A percentile compares a stretch with the other conserved stretches of the same genome.
These are phyloP conservation scores for Salix caprea DNA, from an alignment of 345 rosid genomes.

Conservation along the genomic window DNA sequence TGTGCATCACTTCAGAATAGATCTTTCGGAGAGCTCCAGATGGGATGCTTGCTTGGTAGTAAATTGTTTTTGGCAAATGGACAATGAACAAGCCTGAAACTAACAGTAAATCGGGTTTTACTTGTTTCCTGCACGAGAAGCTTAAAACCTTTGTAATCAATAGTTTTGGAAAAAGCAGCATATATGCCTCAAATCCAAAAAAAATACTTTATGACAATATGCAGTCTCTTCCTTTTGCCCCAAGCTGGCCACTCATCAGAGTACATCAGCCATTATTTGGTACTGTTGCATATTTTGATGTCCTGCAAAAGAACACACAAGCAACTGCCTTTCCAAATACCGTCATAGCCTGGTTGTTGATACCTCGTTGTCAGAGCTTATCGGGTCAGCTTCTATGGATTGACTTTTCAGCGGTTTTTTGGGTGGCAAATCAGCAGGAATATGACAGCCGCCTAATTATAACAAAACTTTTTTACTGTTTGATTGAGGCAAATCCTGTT, in stretches of 20 bases:
- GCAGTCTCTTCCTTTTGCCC: constrained; percentile 98
- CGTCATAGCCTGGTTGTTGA: too few relatives aligned
- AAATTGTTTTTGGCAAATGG: not conserved
- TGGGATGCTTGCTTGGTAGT: not conserved
- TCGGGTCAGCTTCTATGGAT: too few relatives aligned
- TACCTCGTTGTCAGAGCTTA: too few relatives aligned
- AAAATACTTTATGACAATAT: constrained; percentile 63
- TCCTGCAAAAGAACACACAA: too few relatives aligned
- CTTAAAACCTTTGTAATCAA: not conserved
- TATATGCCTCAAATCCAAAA: constrained; percentile 86
- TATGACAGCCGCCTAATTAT: too few relatives aligned
- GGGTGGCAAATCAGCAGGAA: too few relatives aligned
- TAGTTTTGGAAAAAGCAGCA: not conserved
- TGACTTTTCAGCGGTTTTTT: too few relatives aligned
- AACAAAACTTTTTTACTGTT: too few relatives aligned
- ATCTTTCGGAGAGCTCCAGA: not conserved
- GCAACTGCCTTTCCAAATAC: too few relatives aligned
- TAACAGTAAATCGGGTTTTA: not conserved
- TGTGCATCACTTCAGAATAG: not conserved
- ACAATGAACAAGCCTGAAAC: not conserved
- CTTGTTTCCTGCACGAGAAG: not conserved
- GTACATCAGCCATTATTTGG: constrained; percentile 39
- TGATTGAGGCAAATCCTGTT: too few relatives aligned
- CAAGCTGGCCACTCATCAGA: constrained; percentile 97
- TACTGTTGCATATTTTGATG: too few relatives aligned